phyloP scores from a whole-genome alignment of 352 stramenopile genomes.

The Globisporangium nagaii region DNA sequence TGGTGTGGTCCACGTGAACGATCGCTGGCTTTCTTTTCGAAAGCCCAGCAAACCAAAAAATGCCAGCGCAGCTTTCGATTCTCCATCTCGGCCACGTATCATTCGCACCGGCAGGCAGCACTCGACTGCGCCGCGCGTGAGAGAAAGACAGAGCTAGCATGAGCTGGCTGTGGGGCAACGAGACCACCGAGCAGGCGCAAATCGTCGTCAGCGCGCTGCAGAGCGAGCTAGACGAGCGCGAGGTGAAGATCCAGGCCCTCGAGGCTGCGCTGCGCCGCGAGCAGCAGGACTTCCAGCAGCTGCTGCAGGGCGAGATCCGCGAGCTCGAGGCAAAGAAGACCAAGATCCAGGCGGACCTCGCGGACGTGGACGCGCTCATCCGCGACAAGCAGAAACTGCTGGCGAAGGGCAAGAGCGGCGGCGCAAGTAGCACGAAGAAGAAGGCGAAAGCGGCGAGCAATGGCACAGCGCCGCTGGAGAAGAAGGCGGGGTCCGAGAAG shows the following conservation, averaged over 20 bases:
- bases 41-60: not conserved
- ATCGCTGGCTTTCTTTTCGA: conserved; percentile 1
- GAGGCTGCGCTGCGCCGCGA: conserved; percentile 68
- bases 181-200: conserved; percentile 81
- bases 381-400: conserved; percentile 59
- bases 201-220: conserved; percentile 81
- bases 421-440: conserved; percentile 33
- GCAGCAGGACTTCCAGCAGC: conserved; percentile 61
- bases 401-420: conserved; percentile 32
- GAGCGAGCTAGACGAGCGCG: conserved; percentile 74
- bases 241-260: conserved; percentile 75
- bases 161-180: conserved; percentile 84
- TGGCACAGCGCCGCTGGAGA: conserved; percentile 16
- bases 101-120: not conserved
- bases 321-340: conserved; percentile 55
- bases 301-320: conserved; percentile 56
- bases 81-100: conserved; percentile 3
- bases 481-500: conserved; percentile 35
- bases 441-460: conserved; percentile 23
- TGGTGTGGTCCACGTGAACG: too few relatives aligned
- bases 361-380: conserved; percentile 33
- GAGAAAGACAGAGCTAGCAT: conserved; percentile 13
- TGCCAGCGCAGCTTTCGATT: too few relatives aligned
- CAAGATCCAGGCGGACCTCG: conserved; percentile 16
- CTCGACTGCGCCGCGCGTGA: too few relatives aligned